These are phyloP conservation scores for Parathielavia appendiculata DNA, from an alignment of 495 filamentous ascomycete genomes.

Conservation along the genomic window DNA sequence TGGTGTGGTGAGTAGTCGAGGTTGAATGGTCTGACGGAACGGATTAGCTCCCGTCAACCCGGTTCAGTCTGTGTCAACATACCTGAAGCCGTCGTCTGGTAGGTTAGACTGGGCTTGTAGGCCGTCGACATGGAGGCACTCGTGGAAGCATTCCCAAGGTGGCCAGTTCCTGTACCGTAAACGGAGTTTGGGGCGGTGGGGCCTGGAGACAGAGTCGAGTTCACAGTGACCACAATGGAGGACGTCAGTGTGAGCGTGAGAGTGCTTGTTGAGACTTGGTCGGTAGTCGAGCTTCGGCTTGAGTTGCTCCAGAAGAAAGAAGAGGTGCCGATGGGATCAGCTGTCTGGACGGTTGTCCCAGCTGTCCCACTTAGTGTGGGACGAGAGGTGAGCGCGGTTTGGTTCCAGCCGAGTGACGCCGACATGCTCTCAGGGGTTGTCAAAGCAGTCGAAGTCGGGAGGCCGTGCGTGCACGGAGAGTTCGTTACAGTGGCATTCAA, in stretches of 20 bases:
- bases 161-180: conserved; percentile 1
- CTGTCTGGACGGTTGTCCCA: conserved; percentile 1
- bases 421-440: not conserved
- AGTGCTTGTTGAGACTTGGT: not conserved
- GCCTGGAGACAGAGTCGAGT: not conserved
- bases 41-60: not conserved
- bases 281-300: not conserved
- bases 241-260: conserved; percentile 16
- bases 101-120: conserved; percentile 17
- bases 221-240: not conserved
- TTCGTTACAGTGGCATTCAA: conserved; percentile 2
- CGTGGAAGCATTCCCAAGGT: not conserved
- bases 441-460: not conserved
- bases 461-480: conserved; percentile 3
- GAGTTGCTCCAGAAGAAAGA: conserved; percentile 5
- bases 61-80: not conserved
- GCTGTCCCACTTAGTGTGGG: not conserved
- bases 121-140: not conserved
- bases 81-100: conserved; percentile 3
- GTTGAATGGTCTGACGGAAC: not conserved
- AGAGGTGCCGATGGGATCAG: conserved; percentile 7
- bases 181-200: not conserved
- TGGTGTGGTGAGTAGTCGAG: no score
- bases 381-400: not conserved
- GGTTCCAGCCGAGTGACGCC: not conserved